Evolutionary conservation across 2,329 filamentous ascomycete genomes (phyloP).

Genomic region (Aaosphaeria pasadenensis): DNA sequence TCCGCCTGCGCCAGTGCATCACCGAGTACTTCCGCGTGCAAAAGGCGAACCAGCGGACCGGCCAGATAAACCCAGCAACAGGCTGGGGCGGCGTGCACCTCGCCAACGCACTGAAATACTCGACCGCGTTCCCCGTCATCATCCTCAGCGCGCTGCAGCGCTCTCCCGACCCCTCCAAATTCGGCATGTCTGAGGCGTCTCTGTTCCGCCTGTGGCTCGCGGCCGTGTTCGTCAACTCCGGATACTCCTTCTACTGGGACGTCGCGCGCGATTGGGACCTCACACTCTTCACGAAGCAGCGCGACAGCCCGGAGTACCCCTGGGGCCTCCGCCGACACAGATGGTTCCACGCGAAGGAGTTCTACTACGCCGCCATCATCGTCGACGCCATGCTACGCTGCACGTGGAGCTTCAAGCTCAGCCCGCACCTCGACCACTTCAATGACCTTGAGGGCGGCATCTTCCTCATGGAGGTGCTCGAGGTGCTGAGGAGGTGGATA

Average conservation of each 20-base stretch:
- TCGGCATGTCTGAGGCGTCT: conserved; percentile 54
- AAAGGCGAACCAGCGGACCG: conserved; percentile 45
- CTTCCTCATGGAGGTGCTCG: conserved; percentile 81
- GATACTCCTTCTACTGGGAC: conserved; percentile 99
- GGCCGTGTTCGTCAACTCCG: conserved; percentile 76
- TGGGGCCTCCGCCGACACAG: conserved; percentile 75
- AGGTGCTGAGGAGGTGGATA: conserved; percentile 86
- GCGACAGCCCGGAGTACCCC: conserved; percentile 63
- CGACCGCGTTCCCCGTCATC: conserved; percentile 90
- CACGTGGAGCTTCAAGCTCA: conserved; percentile 88
- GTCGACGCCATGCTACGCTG: conserved; percentile 80
- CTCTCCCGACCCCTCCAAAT: conserved; percentile 52
- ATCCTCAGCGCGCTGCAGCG: conserved; percentile 73
- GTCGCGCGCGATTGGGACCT: conserved; percentile 96
- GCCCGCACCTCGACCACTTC: conserved; percentile 76
- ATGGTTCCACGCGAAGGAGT: conserved; percentile 65
- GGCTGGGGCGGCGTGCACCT: conserved; percentile 84
- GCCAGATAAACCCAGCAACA: conserved; percentile 39
- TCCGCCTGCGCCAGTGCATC: conserved; percentile 87
- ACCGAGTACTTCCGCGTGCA: conserved; percentile 79
- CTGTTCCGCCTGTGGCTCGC: conserved; percentile 60
- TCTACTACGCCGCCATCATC: conserved; percentile 80
- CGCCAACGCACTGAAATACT: conserved; percentile 92
- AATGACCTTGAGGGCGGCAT: conserved; percentile 85
- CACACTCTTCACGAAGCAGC: conserved; percentile 66